Base-by-base conservation (phyloP, 2,329 filamentous ascomycete species). In the Hortaea sp. region DNA sequence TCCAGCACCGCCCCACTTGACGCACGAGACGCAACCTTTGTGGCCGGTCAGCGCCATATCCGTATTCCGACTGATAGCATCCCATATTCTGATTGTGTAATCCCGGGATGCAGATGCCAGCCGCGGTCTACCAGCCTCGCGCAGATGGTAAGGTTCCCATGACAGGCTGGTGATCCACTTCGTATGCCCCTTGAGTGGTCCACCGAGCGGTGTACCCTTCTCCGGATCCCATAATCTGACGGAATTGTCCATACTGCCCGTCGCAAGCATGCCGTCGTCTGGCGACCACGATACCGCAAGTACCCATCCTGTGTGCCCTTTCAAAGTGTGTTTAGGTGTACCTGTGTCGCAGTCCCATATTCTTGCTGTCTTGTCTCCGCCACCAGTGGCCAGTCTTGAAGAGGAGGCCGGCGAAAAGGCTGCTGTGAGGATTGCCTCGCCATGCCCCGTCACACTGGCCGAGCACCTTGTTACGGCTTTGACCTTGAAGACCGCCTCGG, bases 321-420 rank as follows among this genome's bases (percentile, higher is more conserved):
- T 84, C 42, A 97, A 69, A 0, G 88, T 97, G 65, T 85, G 79
- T 50, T 87, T 78, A 0, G 89, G 88, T 7, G 88, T 95, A 41
- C 89, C 89, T 0, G 88, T 95, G 59, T 95, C 87, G 42, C 88
- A 89, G 60, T 98, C 89, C 88, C 88, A 95, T 69, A 97, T 83
- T 47, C 90, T 74, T 0, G 89, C 90, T 1, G 89, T 95, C 56
- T 84, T 84, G 61, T 98, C 92, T 41, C 92, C 92, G 50, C 84
- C 88, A 0, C 90, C 92, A 1, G 87, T 95, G 0, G 88, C 89
- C 65, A 95, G 76, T 48, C 82, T 76, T 7, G 81, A 80, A 28
- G 85, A 90, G 5, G 78, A 81, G 34, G 78, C 76, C 0, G 90
- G 90, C 0, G 85, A 92, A 66, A 95, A 97, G 35, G 89, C 81